Percentiles rank a stretch among this genome's conserved stretches.
phyloP scores from a whole-genome alignment of 2,329 filamentous ascomycete genomes.

The Immersiporthe knoxdaviesiana region DNA sequence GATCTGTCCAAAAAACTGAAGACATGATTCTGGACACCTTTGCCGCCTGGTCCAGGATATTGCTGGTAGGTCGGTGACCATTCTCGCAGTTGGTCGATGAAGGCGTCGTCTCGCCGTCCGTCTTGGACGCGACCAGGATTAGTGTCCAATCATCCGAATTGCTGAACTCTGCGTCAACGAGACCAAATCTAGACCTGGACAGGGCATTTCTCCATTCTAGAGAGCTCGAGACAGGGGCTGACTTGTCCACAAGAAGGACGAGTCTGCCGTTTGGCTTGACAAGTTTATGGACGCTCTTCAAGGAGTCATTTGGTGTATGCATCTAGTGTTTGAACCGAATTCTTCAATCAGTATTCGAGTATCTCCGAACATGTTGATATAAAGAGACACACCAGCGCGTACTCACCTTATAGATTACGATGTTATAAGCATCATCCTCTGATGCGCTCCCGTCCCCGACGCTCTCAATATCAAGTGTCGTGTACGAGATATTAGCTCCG shows the following conservation, averaged over 20 bases:
- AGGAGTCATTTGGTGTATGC: background rate
- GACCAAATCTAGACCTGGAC: background rate
- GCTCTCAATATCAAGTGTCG: background rate
- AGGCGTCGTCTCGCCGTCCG: background rate
- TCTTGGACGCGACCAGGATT: background rate
- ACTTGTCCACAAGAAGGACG: conserved; percentile 1
- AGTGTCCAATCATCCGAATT: background rate
- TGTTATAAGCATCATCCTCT: background rate
- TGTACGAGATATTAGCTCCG: background rate
- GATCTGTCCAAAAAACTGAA: background rate
- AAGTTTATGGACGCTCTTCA: background rate
- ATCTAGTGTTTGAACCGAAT: background rate
- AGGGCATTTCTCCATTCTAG: background rate
- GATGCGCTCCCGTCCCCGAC: background rate
- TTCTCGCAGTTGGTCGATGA: background rate
- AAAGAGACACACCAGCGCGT: background rate
- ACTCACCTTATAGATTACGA: background rate
- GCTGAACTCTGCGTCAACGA: background rate
- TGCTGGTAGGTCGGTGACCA: background rate
- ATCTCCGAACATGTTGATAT: background rate
- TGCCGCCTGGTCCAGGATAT: background rate
- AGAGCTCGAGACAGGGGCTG: background rate
- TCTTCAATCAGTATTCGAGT: background rate
- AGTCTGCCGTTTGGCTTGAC: background rate
- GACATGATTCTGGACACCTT: conserved; percentile 1